Base-by-base conservation (phyloP, 31 red algal species). In the Bonnemaisonia californica region DNA sequence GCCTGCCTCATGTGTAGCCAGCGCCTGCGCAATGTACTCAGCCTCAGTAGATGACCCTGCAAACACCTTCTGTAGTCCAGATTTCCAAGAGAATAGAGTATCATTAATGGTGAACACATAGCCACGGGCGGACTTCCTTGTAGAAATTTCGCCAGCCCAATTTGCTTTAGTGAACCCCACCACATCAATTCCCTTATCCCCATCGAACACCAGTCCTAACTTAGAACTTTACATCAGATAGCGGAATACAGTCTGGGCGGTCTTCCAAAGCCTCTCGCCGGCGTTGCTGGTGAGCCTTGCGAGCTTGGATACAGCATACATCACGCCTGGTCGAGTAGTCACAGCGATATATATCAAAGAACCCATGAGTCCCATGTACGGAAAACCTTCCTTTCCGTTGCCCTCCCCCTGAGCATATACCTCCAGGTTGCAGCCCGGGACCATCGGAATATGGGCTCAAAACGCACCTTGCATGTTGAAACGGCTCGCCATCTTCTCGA, bases 11-110 rank as follows among this genome's bases (percentile, higher is more conserved):
- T 57, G 70, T 11, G 61, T 61, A 33, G 71, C 62, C 18, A 77
- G 70, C 1, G 70, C 70, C 40, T 78, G 41, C n/a, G 84, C 84
- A 3, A 87, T 41, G 42, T 78, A 87, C n/a, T n/a, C n/a, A n/a
- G n/a, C n/a, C n/a, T n/a, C n/a, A n/a, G n/a, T n/a, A n/a, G n/a
- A n/a, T n/a, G 45, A 78, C 75, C 21, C 65, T 23, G 75, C 75
- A 38, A 64, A 54, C 3, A 72, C 19, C n/a, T 38, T 30, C 26
- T 89, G 62, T 35, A 81, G 80, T 55, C 81, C 74, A 63, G 64
- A 74, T 3, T 62, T 55, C 74, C 85, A 89, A n/a, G 57, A 37
- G 36, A 89, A 30, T 3, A 41, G n/a, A 34, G 41, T 67, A 41
- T 59, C 57, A 1, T 31, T 66, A 62, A 72, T 40, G 11, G 40